Conservation (phyloP, 345 rosid species). For the Gynandropsis gynandra region DNA sequence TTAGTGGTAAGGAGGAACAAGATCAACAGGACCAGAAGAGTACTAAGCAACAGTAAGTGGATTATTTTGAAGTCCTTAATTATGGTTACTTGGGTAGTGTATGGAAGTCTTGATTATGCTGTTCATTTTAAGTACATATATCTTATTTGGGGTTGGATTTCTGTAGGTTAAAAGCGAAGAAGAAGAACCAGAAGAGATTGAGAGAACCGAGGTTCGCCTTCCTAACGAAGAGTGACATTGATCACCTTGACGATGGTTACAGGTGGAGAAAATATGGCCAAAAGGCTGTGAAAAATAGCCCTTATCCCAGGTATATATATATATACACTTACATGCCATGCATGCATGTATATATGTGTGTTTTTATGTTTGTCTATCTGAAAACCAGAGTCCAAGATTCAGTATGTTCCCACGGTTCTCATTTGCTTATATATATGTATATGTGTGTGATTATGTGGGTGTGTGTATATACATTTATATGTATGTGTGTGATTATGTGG, state of each 20-base stretch:
- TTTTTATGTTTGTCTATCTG: neutral
- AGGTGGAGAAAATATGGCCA: slow-evolving; percentile 99
- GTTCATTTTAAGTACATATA: slow-evolving; percentile 2
- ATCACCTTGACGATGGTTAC: slow-evolving; percentile 93
- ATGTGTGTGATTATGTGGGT: too few species aligned
- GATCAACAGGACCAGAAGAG: slow-evolving; percentile 48
- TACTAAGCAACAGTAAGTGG: slow-evolving; percentile 66
- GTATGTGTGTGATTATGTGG: too few species aligned
- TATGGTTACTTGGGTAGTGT: too few species aligned
- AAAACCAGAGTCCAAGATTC: slow-evolving; percentile 12
- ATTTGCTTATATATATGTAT: neutral
- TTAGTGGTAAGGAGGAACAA: slow-evolving; percentile 45
- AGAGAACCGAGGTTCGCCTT: slow-evolving; percentile 90
- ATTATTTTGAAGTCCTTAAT: neutral
- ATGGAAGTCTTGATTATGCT: neutral
- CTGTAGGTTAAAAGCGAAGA: slow-evolving; percentile 75
- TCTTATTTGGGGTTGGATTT: neutral
- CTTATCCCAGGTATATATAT: slow-evolving; percentile 67
- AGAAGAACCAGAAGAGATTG: slow-evolving; percentile 72
- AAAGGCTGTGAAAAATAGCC: slow-evolving; percentile 96
- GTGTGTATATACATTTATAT: too few species aligned
- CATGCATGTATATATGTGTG: neutral
- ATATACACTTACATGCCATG: neutral
- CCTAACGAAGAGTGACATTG: slow-evolving; percentile 92
- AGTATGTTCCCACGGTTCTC: slow-evolving; percentile 5